Evolutionary conservation across 2,329 filamentous ascomycete species (phyloP).

Genomic region (Fusarium tuaranense): DNA sequence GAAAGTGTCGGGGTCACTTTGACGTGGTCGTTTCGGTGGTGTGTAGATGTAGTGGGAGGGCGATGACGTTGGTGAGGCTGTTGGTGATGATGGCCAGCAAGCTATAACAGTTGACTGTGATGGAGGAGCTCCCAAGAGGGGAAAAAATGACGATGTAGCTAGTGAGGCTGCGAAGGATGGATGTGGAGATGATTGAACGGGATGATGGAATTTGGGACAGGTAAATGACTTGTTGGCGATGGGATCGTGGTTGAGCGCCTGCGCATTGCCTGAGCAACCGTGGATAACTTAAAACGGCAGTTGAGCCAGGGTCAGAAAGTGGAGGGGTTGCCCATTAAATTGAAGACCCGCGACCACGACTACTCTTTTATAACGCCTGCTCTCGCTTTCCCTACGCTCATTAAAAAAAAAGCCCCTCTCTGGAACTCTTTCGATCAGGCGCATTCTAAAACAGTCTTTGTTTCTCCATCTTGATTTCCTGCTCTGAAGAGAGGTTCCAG

Average conservation of each 20-base stretch:
- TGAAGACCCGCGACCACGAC: background rate
- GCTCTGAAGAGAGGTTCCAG: background rate
- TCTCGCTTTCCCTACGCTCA: background rate
- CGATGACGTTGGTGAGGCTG: conserved; percentile 1
- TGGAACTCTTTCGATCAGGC: conserved; percentile 1
- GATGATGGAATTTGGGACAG: background rate
- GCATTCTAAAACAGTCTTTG: background rate
- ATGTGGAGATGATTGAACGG: conserved; percentile 31
- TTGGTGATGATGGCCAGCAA: conserved; percentile 12
- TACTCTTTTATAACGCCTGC: background rate
- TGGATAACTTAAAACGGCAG: conserved; percentile 11
- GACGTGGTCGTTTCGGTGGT: background rate
- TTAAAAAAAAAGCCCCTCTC: background rate
- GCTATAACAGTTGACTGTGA: conserved; percentile 14
- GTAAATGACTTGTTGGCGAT: conserved; percentile 20
- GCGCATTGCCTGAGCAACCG: conserved; percentile 45
- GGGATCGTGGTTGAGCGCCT: conserved; percentile 24
- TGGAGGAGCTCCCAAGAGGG: conserved; percentile 9
- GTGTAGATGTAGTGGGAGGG: background rate
- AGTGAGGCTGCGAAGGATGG: conserved; percentile 32
- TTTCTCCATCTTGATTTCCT: background rate
- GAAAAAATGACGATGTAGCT: conserved; percentile 32
- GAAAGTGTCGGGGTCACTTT: conserved; percentile 1
- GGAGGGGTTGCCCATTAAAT: conserved; percentile 15
- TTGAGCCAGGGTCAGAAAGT: conserved; percentile 28